Base-by-base conservation (phyloP, 192 early-diverging fungal genomes). In the Phycomyces blakesleeanus region DNA sequence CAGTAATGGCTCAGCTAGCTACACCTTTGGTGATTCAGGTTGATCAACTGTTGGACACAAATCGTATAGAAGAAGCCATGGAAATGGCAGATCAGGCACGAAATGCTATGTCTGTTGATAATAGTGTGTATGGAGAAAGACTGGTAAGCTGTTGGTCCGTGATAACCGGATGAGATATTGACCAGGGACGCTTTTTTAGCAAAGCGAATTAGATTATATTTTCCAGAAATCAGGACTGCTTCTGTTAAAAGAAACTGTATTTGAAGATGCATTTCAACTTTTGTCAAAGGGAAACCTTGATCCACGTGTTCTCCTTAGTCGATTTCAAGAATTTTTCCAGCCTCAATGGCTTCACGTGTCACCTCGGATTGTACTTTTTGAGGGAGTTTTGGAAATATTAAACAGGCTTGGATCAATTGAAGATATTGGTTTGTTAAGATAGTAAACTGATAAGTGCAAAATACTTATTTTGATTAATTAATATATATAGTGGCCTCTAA, bases 221-320 rank as follows among this genome's bases (percentile, higher is more conserved):
- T 84, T 84, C 66, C 81, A 85, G 59, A 84, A 85, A 42, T 83
- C 85, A 1, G 91, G 84, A 26, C 55, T 89, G 9, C 64, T 88
- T 5, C 80, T 80, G 42, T 74, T 93, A 18, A 73, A 75, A 15
- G 81, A 81, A 27, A 85, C 87, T 1, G 50, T 83, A 0, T 92
- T 92, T 65, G 83, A 91, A 22, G 80, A 87, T 39, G 88, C 89
- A 0, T 75, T 89, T 55, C 47, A 57, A 6, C 66, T 84, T 7
- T 78, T 94, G 25, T 58, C 82, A 24, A 83, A 83, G 66, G 88
- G 87, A 14, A 66, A 77, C n/a, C 66, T 87, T 6, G 85, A 90
- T 71, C 90, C 89, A 10, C 51, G 69, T 0, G 54, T 80, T 3
- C 58, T 88, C 0, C 77, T 91, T 25, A 64, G 60, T 16, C 67